Evolutionary conservation across 2,329 filamentous ascomycete genomes (phyloP).

Genomic region (Diaporthe nobilis): DNA sequence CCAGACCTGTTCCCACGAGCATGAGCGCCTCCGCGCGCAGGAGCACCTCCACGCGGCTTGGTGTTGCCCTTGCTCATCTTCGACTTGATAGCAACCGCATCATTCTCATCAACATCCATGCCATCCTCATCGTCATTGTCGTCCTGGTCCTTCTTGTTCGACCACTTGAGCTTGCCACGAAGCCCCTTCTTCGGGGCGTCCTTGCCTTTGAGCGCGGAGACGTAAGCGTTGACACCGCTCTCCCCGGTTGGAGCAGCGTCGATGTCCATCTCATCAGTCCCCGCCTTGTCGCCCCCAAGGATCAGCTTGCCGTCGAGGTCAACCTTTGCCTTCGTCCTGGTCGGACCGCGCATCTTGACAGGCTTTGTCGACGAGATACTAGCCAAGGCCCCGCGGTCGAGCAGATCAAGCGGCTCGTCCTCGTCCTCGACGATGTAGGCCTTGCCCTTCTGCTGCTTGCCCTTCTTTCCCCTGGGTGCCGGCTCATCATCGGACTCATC

Average conservation of each 20-base stretch:
- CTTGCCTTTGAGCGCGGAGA: constrained; percentile 77
- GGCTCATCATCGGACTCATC: constrained; percentile 67
- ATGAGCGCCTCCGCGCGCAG: constrained; percentile 47
- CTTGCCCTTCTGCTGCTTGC: constrained; percentile 72
- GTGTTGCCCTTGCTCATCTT: constrained; percentile 54
- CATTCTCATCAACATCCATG: constrained; percentile 68
- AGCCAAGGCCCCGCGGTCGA: constrained; percentile 89
- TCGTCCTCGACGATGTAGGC: constrained; percentile 95
- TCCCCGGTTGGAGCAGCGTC: constrained; percentile 60
- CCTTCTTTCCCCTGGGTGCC: constrained; percentile 58
- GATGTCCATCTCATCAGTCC: constrained; percentile 66
- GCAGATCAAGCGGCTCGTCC: constrained; percentile 93
- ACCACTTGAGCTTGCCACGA: constrained; percentile 79
- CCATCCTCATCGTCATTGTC: constrained; percentile 62
- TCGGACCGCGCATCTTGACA: constrained; percentile 71
- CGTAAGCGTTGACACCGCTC: constrained; percentile 77
- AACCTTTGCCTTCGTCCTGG: constrained; percentile 75
- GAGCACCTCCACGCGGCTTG: constrained; percentile 48
- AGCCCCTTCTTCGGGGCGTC: constrained; percentile 76
- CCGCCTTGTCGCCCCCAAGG: constrained; percentile 68
- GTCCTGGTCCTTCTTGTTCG: constrained; percentile 69
- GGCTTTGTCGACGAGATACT: constrained; percentile 95
- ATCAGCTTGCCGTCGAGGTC: constrained; percentile 87
- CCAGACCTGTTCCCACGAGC: constrained; percentile 47
- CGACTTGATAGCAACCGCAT: constrained; percentile 67